Evolutionary conservation across 202 grass and related monocot species (phyloP).

Genomic region (Digitaria exilis): DNA sequence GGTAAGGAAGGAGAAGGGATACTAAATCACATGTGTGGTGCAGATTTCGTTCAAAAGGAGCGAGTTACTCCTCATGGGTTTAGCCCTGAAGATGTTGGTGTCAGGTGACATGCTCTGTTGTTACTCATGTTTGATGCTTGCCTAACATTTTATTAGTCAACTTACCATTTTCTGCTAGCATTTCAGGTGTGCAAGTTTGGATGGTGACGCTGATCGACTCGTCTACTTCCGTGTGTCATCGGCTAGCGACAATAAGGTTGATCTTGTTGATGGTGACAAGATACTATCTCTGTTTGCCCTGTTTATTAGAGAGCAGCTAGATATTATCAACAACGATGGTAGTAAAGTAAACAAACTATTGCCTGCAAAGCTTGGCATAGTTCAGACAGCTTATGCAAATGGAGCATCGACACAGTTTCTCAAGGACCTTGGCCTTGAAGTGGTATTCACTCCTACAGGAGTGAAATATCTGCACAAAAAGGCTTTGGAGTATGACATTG

Average conservation of each 20-base stretch:
- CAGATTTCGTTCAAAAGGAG: slow-evolving; percentile 97
- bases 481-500: slow-evolving; percentile 83
- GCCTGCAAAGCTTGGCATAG: slow-evolving; percentile 61
- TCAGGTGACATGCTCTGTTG: slow-evolving; percentile 42
- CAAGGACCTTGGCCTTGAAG: slow-evolving; percentile 69
- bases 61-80: slow-evolving; percentile 68
- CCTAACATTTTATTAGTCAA: neutral
- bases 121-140: neutral
- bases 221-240: slow-evolving; percentile 72
- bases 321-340: slow-evolving; percentile 56
- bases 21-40: slow-evolving; percentile 85
- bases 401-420: slow-evolving; percentile 82
- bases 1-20: slow-evolving; percentile 78
- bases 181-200: slow-evolving; percentile 92
- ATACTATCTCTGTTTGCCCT: slow-evolving; percentile 87
- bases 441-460: slow-evolving; percentile 82
- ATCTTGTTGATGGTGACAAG: slow-evolving; percentile 90
- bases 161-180: slow-evolving; percentile 40
- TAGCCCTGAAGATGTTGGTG: slow-evolving; percentile 55
- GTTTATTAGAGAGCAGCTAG: slow-evolving; percentile 84
- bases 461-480: slow-evolving; percentile 95
- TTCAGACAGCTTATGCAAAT: slow-evolving; percentile 98
- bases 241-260: slow-evolving; percentile 54
- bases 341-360: slow-evolving; percentile 40
- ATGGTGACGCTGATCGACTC: slow-evolving; percentile 85